Base-by-base conservation (phyloP, 2,329 filamentous ascomycete genomes). In the Penicillium thymicola region DNA sequence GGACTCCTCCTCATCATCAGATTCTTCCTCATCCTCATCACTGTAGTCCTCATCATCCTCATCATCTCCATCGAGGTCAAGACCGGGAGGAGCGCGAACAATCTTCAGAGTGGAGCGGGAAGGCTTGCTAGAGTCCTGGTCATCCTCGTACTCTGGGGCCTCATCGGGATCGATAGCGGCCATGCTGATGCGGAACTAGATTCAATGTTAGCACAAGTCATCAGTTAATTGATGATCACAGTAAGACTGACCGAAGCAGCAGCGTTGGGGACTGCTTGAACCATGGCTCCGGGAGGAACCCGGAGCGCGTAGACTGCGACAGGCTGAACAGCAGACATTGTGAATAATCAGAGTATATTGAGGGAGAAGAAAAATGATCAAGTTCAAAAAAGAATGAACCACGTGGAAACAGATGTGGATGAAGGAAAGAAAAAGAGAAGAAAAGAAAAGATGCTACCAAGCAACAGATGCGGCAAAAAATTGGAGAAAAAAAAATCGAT, bases 121-220 rank as follows among this genome's bases (percentile, higher is more conserved):
- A 60, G 86, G 76, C 56, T 78, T 75, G 67, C 84, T 84, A 58
- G 84, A 76, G 69, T 87, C 85, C 67, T 81, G 82, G 51, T 83
- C 82, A 56, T 82, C 81, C 65, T 87, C 86, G 57, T 81, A 81
- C 74, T 90, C 83, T 36, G 87, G 83, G 67, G 85, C 82, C 68
- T 89, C 89, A 70, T 85, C 91, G 57, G 94, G 94, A 74, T 99
- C 93, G 74, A 99, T 88, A 64, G 94, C 94, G 70, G 95, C 94
- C 94, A 99, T 99, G 70, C 92, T 97, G 72, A 99, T 91, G 75
- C 91, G 91, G 80, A 97, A 95, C 92, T 96, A 70, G 4, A 48
- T 32, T 25, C 5, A 36, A 43, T 47, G 43, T 62, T 42, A 65
- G 59, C 42, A 40, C 13, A 16, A 42, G 23, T 5, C 25, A 44